Conservation (phyloP, 768 basidiomycete genomes). For the Dacryopinax spathularia region DNA sequence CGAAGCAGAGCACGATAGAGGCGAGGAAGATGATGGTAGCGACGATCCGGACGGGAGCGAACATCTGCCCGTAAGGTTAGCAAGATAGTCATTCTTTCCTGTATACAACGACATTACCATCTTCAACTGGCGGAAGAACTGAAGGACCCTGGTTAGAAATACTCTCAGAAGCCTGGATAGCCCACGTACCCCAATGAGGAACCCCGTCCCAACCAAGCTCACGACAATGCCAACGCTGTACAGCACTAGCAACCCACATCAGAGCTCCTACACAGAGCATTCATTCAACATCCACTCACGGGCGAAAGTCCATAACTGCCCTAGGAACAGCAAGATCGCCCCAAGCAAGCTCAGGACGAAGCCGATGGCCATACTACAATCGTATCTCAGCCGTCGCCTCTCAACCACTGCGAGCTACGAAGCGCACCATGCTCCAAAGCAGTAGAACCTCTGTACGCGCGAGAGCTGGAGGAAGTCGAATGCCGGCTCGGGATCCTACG, state of each 20-base stretch:
- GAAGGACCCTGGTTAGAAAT: slow-evolving; percentile 3
- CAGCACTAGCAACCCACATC: slow-evolving; percentile 37
- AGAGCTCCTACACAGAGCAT: neutral
- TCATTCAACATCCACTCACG: slow-evolving; percentile 40
- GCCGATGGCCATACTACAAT: slow-evolving; percentile 51
- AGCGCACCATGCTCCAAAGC: slow-evolving; percentile 68
- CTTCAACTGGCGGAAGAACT: slow-evolving; percentile 72
- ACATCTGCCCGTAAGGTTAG: slow-evolving; percentile 48
- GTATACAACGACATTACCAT: slow-evolving; percentile 32
- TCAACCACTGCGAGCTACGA: neutral
- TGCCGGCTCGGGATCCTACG: slow-evolving; percentile 43
- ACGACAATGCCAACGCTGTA: slow-evolving; percentile 72
- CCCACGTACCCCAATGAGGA: slow-evolving; percentile 67
- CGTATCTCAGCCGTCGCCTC: neutral
- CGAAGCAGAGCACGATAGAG: slow-evolving; percentile 68
- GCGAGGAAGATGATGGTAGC: slow-evolving; percentile 67
- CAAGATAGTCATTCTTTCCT: neutral
- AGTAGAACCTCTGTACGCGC: slow-evolving; percentile 67
- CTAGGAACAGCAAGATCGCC: slow-evolving; percentile 60
- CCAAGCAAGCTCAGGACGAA: slow-evolving; percentile 72
- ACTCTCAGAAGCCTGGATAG: neutral
- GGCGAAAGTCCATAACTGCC: slow-evolving; percentile 53
- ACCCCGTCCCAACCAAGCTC: slow-evolving; percentile 76
- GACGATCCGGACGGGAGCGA: slow-evolving; percentile 77
- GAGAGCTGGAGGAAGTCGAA: slow-evolving; percentile 69